A percentile compares a stretch with the other conserved stretches of the same genome.
These are phyloP conservation scores for Parasarocladium wereldwijsianum DNA, from an alignment of 2,329 filamentous ascomycete species.

Conservation along the genomic window DNA sequence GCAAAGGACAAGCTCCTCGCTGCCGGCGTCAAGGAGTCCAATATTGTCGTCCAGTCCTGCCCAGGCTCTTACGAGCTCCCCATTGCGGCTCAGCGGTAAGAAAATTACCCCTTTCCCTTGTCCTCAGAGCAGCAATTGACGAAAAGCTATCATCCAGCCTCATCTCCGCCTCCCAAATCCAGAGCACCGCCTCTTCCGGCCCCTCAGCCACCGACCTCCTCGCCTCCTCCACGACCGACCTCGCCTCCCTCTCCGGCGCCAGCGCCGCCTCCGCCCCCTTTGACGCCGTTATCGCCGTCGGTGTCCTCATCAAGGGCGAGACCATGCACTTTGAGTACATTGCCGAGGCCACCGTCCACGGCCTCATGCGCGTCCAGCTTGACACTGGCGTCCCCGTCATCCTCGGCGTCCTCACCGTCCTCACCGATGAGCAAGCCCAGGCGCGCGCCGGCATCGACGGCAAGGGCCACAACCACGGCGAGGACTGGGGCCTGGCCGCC, in stretches of 20 bases:
- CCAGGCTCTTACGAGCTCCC: constrained; percentile 93
- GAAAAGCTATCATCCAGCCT: constrained; percentile 34
- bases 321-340: constrained; percentile 99
- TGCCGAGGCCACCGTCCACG: constrained; percentile 76
- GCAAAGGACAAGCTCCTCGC: constrained; percentile 63
- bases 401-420: constrained; percentile 80
- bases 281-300: constrained; percentile 88
- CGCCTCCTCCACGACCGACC: constrained; percentile 52
- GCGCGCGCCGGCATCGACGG: constrained; percentile 63
- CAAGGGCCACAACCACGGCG: constrained; percentile 75
- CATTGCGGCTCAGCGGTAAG: constrained; percentile 71
- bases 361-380: constrained; percentile 85
- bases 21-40: constrained; percentile 71
- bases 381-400: constrained; percentile 81
- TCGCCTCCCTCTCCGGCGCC: constrained; percentile 31
- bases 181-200: constrained; percentile 49
- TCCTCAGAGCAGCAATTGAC: not conserved
- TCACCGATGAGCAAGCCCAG: constrained; percentile 77
- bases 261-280: constrained; percentile 48
- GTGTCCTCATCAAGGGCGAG: constrained; percentile 94
- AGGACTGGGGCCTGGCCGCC: constrained; percentile 89
- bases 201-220: constrained; percentile 65
- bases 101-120: constrained; percentile 8
- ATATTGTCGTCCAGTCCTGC: constrained; percentile 80
- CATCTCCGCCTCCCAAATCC: constrained; percentile 75